phyloP scores from a whole-genome alignment of 2,329 filamentous ascomycete genomes.

The Paraphaeosphaeria sporulosa region DNA sequence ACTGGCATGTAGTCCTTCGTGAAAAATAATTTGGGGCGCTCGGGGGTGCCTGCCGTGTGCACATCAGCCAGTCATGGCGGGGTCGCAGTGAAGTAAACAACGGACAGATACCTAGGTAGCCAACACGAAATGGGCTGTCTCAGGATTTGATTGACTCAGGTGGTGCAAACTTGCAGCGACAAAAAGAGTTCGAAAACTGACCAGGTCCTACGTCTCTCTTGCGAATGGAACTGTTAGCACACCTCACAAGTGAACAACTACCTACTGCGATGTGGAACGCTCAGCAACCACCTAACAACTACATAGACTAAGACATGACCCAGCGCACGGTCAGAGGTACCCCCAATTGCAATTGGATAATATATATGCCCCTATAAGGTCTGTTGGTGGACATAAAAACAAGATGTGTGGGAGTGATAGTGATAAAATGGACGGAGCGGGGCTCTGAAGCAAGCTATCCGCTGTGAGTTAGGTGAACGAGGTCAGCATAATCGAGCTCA shows the following conservation, averaged over 20 bases:
- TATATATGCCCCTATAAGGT: constrained; percentile 1
- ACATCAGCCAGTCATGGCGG: not conserved
- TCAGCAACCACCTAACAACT: not conserved
- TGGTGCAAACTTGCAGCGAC: not conserved
- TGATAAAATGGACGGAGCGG: not conserved
- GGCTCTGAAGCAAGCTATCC: not conserved
- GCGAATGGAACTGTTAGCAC: constrained; percentile 8
- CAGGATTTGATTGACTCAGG: not conserved
- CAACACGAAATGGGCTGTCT: not conserved
- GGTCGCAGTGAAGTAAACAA: not conserved
- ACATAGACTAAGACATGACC: constrained; percentile 6
- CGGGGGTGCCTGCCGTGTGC: not conserved
- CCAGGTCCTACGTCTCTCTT: constrained; percentile 7
- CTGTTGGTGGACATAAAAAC: not conserved
- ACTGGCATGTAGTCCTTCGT: not conserved
- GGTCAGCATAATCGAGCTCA: not conserved
- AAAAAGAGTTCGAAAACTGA: constrained; percentile 6
- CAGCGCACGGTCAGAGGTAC: constrained; percentile 5
- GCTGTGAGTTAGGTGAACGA: not conserved
- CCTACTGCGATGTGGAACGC: not conserved
- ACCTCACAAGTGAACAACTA: not conserved
- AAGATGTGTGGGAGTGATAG: not conserved
- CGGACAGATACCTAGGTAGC: not conserved
- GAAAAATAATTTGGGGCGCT: not conserved
- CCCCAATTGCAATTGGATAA: not conserved